phyloP scores from a whole-genome alignment of 805 yeast genomes.

The Cyberlindnera mississippiensis region DNA sequence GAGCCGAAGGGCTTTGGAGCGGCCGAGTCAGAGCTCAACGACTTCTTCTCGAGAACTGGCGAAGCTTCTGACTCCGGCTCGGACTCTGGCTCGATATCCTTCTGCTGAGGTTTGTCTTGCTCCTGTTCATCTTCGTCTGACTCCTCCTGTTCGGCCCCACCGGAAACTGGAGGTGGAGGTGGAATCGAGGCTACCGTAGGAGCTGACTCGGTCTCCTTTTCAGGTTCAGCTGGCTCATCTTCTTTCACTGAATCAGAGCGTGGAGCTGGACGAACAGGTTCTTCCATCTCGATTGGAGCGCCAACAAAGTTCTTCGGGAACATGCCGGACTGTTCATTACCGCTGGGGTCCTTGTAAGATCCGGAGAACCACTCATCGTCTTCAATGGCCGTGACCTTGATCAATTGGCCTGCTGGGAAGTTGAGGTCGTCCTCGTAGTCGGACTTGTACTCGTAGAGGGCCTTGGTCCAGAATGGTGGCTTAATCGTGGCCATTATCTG shows the following conservation, averaged over 20 bases:
- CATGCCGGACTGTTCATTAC: conserved; percentile 57
- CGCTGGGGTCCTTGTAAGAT: conserved; percentile 40
- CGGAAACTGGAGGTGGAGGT: neutral
- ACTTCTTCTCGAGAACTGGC: conserved; percentile 6
- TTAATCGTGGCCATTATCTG: conserved; percentile 3
- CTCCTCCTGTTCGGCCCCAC: neutral
- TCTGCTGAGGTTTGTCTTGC: too few species aligned
- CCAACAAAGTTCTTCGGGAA: conserved; percentile 85
- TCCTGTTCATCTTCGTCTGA: neutral
- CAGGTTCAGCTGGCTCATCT: too few species aligned
- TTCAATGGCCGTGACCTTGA: conserved; percentile 73
- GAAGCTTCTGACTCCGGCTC: conserved; percentile 4
- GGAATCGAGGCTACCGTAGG: too few species aligned
- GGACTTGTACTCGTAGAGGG: conserved; percentile 62
- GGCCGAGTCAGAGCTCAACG: conserved; percentile 14
- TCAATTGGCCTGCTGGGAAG: conserved; percentile 62
- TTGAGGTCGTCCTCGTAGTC: conserved; percentile 82
- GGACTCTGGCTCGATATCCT: conserved; percentile 3
- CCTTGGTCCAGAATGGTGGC: conserved; percentile 62
- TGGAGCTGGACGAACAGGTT: too few species aligned
- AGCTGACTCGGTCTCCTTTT: too few species aligned
- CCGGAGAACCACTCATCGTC: conserved; percentile 95
- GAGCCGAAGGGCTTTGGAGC: conserved; percentile 6
- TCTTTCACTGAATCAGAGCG: too few species aligned
- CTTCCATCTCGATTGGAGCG: conserved; percentile 11